Evolutionary conservation across 2,329 filamentous ascomycete genomes (phyloP).

Genomic region (Alternaria angustiovoidea): DNA sequence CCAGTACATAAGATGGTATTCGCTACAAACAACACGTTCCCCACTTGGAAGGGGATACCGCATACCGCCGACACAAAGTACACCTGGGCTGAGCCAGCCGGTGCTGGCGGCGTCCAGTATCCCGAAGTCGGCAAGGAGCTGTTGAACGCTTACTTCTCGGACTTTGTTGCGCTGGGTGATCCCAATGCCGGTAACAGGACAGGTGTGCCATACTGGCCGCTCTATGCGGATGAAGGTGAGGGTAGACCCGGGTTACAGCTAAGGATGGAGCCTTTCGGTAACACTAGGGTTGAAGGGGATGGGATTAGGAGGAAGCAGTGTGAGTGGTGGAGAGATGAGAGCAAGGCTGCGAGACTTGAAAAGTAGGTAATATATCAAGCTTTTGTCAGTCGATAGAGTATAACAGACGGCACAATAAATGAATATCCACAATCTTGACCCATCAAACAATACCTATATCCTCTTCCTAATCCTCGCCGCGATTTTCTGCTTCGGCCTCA

Average conservation of each 20-base stretch:
- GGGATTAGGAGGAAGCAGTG: slow-evolving; percentile 33
- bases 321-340: slow-evolving; percentile 40
- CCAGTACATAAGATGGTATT: slow-evolving; percentile 39
- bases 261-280: slow-evolving; percentile 35
- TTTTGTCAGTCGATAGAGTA: not conserved
- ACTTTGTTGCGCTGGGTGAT: slow-evolving; percentile 52
- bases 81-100: slow-evolving; percentile 59
- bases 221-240: slow-evolving; percentile 37
- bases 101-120: slow-evolving; percentile 53
- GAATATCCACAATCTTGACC: not conserved
- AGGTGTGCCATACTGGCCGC: slow-evolving; percentile 50
- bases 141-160: slow-evolving; percentile 52
- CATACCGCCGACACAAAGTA: slow-evolving; percentile 50
- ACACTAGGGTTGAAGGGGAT: slow-evolving; percentile 37
- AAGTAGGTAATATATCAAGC: slow-evolving; percentile 21
- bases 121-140: slow-evolving; percentile 46
- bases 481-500: slow-evolving; percentile 11
- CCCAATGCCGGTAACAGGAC: slow-evolving; percentile 44
- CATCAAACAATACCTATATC: not conserved
- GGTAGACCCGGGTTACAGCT: slow-evolving; percentile 29
- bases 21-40: slow-evolving; percentile 33
- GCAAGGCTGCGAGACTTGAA: slow-evolving; percentile 29
- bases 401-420: not conserved
- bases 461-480: slow-evolving; percentile 11
- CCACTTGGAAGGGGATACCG: slow-evolving; percentile 31